Conservation (phyloP, 495 filamentous ascomycete genomes). For the Tuber microsphaerosporum region DNA sequence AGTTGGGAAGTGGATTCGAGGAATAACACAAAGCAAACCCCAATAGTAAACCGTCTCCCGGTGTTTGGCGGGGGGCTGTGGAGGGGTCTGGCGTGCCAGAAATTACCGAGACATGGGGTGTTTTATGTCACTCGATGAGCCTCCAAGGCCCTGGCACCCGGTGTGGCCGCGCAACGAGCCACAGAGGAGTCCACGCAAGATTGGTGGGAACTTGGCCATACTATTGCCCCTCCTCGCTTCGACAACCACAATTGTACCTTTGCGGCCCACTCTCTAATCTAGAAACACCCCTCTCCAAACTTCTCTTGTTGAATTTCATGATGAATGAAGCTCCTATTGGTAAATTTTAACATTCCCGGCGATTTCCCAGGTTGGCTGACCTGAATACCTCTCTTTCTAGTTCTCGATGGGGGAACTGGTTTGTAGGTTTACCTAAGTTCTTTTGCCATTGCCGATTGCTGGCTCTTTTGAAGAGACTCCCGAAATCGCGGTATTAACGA, state of each 20-base stretch:
- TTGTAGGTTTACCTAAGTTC: conserved; percentile 48
- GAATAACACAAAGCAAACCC: not conserved
- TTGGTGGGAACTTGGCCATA: not conserved
- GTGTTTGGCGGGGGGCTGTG: not conserved
- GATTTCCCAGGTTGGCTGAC: conserved; percentile 25
- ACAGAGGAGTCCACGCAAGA: not conserved
- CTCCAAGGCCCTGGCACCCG: not conserved
- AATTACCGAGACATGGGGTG: not conserved
- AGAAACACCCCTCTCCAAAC: not conserved
- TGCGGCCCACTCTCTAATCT: not conserved
- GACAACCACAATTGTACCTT: not conserved
- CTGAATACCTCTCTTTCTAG: conserved; percentile 47
- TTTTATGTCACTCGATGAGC: not conserved
- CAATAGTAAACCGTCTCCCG: not conserved
- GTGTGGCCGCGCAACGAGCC: not conserved
- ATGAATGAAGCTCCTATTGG: conserved; percentile 71
- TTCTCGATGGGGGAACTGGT: conserved; percentile 98
- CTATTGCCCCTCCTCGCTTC: not conserved
- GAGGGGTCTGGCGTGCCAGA: not conserved
- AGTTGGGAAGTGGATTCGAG: not conserved
- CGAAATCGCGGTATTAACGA: not conserved
- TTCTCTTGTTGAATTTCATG: conserved; percentile 5
- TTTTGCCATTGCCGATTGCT: conserved; percentile 9
- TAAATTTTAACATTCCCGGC: conserved; percentile 45
- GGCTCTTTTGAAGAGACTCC: not conserved